Conservation (phyloP, 2,329 filamentous ascomycete genomes). For the Penicillium sp. region DNA sequence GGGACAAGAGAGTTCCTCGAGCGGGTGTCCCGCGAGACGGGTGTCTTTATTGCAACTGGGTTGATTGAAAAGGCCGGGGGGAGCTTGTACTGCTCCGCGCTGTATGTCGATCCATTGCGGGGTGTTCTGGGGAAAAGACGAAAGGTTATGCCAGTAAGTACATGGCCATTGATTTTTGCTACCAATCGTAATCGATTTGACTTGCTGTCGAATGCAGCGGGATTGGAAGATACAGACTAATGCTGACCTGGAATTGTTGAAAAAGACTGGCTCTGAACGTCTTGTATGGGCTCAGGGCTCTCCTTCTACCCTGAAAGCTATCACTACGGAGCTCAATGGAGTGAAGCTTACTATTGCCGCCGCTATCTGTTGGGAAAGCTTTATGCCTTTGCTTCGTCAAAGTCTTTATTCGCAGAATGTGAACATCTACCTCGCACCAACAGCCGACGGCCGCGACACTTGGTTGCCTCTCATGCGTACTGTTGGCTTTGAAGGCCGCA, state of each 20-base stretch:
- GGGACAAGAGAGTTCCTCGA: conserved; percentile 80
- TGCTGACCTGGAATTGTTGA: background rate
- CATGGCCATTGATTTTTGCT: background rate
- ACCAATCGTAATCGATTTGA: background rate
- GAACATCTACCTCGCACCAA: conserved; percentile 87
- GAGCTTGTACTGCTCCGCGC: conserved; percentile 75
- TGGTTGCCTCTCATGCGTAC: conserved; percentile 84
- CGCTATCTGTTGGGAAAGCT: conserved; percentile 96
- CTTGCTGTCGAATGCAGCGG: background rate
- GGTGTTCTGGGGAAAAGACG: conserved; percentile 80
- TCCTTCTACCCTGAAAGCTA: conserved; percentile 72
- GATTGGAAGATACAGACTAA: background rate
- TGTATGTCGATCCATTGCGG: conserved; percentile 74
- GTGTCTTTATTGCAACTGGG: conserved; percentile 78
- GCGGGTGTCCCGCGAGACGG: conserved; percentile 68
- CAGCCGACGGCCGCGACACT: conserved; percentile 77
- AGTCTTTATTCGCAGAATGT: conserved; percentile 85
- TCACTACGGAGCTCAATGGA: conserved; percentile 75
- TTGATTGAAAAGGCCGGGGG: conserved; percentile 77
- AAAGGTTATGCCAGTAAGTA: conserved; percentile 81
- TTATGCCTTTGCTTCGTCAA: conserved; percentile 86
- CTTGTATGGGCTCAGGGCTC: conserved; percentile 87
- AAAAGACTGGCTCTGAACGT: conserved; percentile 71
- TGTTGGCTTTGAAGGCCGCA: conserved; percentile 74
- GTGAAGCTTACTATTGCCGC: conserved; percentile 76